These are phyloP conservation scores for Catenaria anguillulae DNA, from an alignment of 371 early-diverging fungal species.

Conservation along the genomic window DNA sequence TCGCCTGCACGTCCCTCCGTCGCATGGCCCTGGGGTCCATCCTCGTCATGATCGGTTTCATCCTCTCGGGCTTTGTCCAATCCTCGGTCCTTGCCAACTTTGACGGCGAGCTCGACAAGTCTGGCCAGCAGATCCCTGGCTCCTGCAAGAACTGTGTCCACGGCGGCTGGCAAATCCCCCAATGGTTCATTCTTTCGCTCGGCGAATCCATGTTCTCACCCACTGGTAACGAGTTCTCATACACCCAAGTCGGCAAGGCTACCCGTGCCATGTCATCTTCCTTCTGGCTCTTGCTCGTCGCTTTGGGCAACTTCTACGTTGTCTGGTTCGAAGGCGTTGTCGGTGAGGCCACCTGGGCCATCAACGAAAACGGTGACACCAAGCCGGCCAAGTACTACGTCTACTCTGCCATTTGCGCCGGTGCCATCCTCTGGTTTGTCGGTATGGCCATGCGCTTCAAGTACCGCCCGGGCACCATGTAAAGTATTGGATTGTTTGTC, in stretches of 20 bases:
- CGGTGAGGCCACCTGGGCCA: neutral
- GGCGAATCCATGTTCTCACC: conserved; percentile 48
- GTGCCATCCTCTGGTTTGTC: neutral
- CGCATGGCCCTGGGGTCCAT: conserved; percentile 36
- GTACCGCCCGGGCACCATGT: neutral
- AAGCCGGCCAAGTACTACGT: neutral
- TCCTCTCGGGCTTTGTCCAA: conserved; percentile 24
- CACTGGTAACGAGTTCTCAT: conserved; percentile 49
- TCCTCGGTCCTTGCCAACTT: conserved; percentile 19
- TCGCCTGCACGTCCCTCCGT: conserved; percentile 26
- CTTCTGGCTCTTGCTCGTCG: conserved; percentile 29
- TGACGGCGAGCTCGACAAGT: conserved; percentile 7
- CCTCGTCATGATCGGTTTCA: conserved; percentile 22
- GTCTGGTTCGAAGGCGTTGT: neutral
- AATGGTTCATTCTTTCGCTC: conserved; percentile 42
- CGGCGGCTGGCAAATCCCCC: conserved; percentile 37
- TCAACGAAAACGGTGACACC: neutral
- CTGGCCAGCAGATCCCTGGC: conserved; percentile 9
- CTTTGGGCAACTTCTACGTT: conserved; percentile 16
- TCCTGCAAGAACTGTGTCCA: conserved; percentile 16
- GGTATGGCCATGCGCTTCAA: neutral
- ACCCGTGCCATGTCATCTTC: conserved; percentile 28
- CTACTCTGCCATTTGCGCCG: neutral
- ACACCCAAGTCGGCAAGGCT: conserved; percentile 33
- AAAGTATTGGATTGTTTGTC: no score